Evolutionary conservation across 805 yeast species (phyloP), one percentile per base, ranked within the genome.

Genomic region (Gaillardinia entomophila): DNA sequence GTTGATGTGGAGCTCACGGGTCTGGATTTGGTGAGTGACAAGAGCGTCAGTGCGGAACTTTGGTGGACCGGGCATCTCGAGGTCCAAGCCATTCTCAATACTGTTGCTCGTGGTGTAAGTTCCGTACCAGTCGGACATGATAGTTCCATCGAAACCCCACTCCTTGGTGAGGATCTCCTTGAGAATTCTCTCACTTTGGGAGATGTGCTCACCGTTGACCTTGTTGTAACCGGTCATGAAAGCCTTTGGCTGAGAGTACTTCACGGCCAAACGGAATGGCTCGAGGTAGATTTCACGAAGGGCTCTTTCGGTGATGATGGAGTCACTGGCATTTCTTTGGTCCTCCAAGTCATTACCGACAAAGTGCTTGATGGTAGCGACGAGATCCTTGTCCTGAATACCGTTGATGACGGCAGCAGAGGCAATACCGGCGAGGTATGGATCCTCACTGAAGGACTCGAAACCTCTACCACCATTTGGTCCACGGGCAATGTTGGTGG

Each of bases 11-110:
- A 57, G 41, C 37, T 57, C 63, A 24, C 46, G 41, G 5, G 56
- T 41, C 14, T 33, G 33, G 4, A 56, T 31, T 58, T 50, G 51
- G 30, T 53, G 59, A 17, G 35, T 33, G 12, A 56, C 24, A 14
- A 42, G 38, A 4, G 29, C 35, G 4, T 31, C 29, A 3, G 28
- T 31, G 38, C 63, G 43, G 33, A 53, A 48, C 15, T 27, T 36
- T 2, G 61, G 40, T 11, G 58, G 59, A 8, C 63, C 63, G 1
- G 63, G 63, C 63, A 57, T 57, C 38, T 57, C 63, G 38, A 57
- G 42, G 36, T 56, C 61, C 35, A 57, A 45, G 3, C 63, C 63
- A 34, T 44, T 45, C 31, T 44, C 48, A 34, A 57, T 42, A 5
- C 59, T 46, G 3, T 40, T 41, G 26, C 54, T 55, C 16, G 51